phyloP scores from a whole-genome alignment of 2,329 filamentous ascomycete genomes.

The Whalleya microplaca region DNA sequence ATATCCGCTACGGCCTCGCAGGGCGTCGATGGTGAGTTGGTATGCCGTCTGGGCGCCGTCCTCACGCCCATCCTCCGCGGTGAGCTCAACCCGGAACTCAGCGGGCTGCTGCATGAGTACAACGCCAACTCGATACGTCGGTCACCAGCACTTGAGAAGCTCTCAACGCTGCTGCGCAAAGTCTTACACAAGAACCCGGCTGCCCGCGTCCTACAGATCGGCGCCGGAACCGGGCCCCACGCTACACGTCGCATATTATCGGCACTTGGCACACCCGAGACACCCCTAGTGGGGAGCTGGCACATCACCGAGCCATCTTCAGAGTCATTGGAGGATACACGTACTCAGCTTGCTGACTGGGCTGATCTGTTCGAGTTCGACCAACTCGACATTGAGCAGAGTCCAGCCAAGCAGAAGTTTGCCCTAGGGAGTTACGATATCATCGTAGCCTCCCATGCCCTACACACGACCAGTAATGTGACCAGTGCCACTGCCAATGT shows the following conservation, averaged over 20 bases:
- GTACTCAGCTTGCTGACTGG: conserved; percentile 10
- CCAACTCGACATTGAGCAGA: conserved; percentile 36
- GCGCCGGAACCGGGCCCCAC: conserved; percentile 9
- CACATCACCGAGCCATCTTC: conserved; percentile 14
- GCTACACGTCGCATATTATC: conserved; percentile 9
- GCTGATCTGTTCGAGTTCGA: conserved; percentile 36
- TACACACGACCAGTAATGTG: conserved; percentile 28
- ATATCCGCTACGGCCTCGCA: background rate
- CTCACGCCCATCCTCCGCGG: background rate
- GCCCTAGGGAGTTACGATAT: conserved; percentile 27
- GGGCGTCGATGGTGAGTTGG: background rate
- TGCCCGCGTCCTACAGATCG: conserved; percentile 18
- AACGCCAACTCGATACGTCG: background rate
- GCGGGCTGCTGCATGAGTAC: conserved; percentile 1
- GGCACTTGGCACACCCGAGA: conserved; percentile 5
- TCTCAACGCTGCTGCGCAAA: conserved; percentile 8
- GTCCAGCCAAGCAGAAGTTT: conserved; percentile 16
- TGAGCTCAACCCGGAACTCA: conserved; percentile 5
- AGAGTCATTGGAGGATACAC: conserved; percentile 9
- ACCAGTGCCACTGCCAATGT: conserved; percentile 23
- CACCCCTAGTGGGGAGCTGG: conserved; percentile 2
- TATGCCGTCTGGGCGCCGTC: background rate
- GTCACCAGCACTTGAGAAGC: background rate
- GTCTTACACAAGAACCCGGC: conserved; percentile 20
- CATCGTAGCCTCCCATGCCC: conserved; percentile 28